Conservation (phyloP, 768 basidiomycete genomes). For the Nidularia pulvinata region DNA sequence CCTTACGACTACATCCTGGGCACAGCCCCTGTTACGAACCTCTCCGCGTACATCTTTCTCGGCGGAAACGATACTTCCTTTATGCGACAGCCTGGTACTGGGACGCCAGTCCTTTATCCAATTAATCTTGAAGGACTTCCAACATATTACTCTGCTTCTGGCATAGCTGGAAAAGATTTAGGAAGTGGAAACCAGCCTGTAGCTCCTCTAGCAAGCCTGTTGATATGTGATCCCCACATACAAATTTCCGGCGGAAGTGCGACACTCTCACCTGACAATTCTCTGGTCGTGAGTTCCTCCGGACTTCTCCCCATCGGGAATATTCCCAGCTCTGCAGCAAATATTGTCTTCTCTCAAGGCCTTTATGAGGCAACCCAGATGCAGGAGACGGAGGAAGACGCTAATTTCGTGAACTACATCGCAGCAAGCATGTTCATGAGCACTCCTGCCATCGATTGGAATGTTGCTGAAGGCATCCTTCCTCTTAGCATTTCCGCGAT, state of each 20-base stretch:
- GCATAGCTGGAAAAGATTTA: background rate
- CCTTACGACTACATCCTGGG: too few relatives aligned
- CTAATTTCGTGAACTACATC: background rate
- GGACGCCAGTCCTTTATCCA: background rate
- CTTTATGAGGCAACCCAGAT: background rate
- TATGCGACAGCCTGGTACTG: background rate
- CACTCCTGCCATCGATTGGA: background rate
- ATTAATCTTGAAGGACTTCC: background rate
- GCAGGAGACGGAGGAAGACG: background rate
- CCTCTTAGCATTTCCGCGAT: background rate
- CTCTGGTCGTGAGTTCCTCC: background rate
- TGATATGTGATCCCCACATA: background rate
- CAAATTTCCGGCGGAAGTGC: background rate
- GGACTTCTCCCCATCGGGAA: background rate
- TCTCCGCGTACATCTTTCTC: background rate
- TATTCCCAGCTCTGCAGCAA: background rate
- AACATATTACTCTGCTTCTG: background rate
- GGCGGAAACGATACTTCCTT: background rate
- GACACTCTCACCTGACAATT: background rate
- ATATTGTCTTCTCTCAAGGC: background rate
- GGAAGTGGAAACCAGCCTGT: background rate
- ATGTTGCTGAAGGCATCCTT: background rate
- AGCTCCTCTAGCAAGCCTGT: background rate
- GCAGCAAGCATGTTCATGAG: background rate
- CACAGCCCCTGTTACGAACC: too few relatives aligned